A percentile compares a stretch with the other conserved stretches of the same genome.
phyloP scores from a whole-genome alignment of 2,329 filamentous ascomycete genomes.

The Cladosporium cucumerinum region DNA sequence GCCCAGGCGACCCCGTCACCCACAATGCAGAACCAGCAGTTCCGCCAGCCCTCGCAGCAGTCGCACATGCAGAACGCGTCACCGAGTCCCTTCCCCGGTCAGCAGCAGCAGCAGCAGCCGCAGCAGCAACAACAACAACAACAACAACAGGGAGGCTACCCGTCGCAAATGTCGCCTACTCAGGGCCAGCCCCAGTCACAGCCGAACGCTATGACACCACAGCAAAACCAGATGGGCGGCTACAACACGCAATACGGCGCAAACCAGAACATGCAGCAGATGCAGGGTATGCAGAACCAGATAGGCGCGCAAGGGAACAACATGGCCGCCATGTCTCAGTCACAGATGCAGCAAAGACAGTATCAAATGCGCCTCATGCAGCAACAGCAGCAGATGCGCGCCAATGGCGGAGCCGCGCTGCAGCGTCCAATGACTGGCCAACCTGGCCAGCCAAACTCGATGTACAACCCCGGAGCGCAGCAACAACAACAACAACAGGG shows the following conservation, averaged over 20 bases:
- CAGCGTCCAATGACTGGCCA: slow-evolving; percentile 27
- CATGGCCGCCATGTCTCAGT: slow-evolving; percentile 41
- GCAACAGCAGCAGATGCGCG: slow-evolving; percentile 64
- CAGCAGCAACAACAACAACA: too few species aligned
- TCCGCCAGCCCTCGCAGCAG: slow-evolving; percentile 54
- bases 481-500: slow-evolving; percentile 17
- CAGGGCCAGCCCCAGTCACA: slow-evolving; percentile 19
- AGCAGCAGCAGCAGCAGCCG: slow-evolving; percentile 38
- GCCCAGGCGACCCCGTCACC: slow-evolving; percentile 87
- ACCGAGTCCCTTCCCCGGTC: slow-evolving; percentile 72
- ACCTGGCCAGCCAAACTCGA: slow-evolving; percentile 28
- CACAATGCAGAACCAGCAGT: slow-evolving; percentile 79
- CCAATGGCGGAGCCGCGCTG: slow-evolving; percentile 28
- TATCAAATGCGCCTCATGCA: slow-evolving; percentile 84
- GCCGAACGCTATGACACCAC: slow-evolving; percentile 18
- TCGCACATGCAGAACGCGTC: slow-evolving; percentile 80
- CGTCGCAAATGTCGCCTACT: slow-evolving; percentile 44
- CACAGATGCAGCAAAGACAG: slow-evolving; percentile 67
- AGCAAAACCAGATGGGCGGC: slow-evolving; percentile 30
- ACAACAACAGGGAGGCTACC: slow-evolving; percentile 23
- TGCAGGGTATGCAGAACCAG: slow-evolving; percentile 39
- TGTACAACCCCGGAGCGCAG: slow-evolving; percentile 25
- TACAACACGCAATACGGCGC: slow-evolving; percentile 40
- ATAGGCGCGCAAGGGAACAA: slow-evolving; percentile 44
- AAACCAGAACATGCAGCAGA: slow-evolving; percentile 31